Base-by-base conservation (phyloP, 1,139 yeast genomes). In the Diutina neorugosa region DNA sequence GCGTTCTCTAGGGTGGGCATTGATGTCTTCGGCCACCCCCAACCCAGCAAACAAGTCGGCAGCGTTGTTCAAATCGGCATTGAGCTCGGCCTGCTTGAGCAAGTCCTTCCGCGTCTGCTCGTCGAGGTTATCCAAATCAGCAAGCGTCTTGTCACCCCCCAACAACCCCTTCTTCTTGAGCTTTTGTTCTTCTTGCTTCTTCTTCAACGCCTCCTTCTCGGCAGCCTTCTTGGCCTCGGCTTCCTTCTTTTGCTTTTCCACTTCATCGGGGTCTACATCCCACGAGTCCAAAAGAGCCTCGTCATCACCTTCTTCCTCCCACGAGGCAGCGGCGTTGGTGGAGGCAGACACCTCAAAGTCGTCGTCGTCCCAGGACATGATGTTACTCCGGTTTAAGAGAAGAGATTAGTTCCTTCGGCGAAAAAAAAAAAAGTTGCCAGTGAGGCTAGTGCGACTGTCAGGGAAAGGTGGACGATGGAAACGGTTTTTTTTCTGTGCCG, bases 41-140 rank as follows among this genome's bases (percentile, higher is more conserved):
- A 86, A 74, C 9, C 87, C 87, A 41, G 93, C 96, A 64, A 93
- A 89, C 62, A 93, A 75, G 62, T 89, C 96, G 27, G 96, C 93
- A 23, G 98, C 98, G 65, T 88, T 86, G 69, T 86, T 87, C 69
- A 93, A 75, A 71, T 93, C 98, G 40, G 96, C 81, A 52, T 81
- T 84, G 55, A 88, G 65, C 69, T 93, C 95, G 18, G 93, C 95
- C 65, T 84, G 74, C 64, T 77, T 85, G 67, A 86, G 74, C 67
- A 90, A 69, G 64, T 86, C 93, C 62, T 75, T 80, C 65, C 89
- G 78, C 14, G 87, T 82, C 57, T 73, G 75, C 57, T 80, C 86
- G 40, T 60, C 65, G 47, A 83, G 74, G 16, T 69, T 69, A 59
- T 85, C 93, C 54, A 83, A 76, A 52, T 82, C 85, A 61, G 78